Evolutionary conservation across 2,329 filamentous ascomycete species (phyloP).

Genomic region (Zymoseptoria ardabiliae): DNA sequence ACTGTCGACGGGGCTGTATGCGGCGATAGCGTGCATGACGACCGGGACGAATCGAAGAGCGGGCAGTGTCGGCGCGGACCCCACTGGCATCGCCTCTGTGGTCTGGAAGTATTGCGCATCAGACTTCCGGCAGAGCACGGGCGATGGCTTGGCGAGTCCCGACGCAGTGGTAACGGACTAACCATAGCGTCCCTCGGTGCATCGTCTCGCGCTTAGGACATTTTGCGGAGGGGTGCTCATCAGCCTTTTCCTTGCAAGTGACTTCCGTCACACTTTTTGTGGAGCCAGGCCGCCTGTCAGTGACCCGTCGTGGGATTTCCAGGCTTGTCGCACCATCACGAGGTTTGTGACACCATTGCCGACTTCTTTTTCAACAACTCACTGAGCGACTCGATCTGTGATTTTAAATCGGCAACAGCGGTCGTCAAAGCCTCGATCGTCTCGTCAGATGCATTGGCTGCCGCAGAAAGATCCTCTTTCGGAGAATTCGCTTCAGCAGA

Average conservation of each 20-base stretch:
- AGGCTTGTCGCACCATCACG: slow-evolving; percentile 1
- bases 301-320: not conserved
- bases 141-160: not conserved
- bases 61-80: not conserved
- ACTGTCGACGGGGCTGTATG: not conserved
- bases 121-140: not conserved
- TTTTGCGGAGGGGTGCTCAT: too few relatives aligned
- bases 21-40: not conserved
- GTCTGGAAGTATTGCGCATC: not conserved
- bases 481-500: slow-evolving; percentile 8
- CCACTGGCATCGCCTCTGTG: not conserved
- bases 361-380: slow-evolving; percentile 10
- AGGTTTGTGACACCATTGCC: not conserved
- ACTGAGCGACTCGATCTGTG: slow-evolving; percentile 16
- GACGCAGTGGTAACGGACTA: not conserved
- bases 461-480: slow-evolving; percentile 8
- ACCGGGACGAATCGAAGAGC: not conserved
- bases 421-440: slow-evolving; percentile 13
- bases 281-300: not conserved
- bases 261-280: not conserved
- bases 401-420: slow-evolving; percentile 17
- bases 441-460: slow-evolving; percentile 7
- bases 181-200: not conserved
- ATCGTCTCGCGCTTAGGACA: not conserved
- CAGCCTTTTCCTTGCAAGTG: not conserved